A percentile compares a stretch with the other conserved stretches of the same genome.
Evolutionary conservation across 257 asterid genomes (phyloP).

Genomic region (Solanum stenotomum): DNA sequence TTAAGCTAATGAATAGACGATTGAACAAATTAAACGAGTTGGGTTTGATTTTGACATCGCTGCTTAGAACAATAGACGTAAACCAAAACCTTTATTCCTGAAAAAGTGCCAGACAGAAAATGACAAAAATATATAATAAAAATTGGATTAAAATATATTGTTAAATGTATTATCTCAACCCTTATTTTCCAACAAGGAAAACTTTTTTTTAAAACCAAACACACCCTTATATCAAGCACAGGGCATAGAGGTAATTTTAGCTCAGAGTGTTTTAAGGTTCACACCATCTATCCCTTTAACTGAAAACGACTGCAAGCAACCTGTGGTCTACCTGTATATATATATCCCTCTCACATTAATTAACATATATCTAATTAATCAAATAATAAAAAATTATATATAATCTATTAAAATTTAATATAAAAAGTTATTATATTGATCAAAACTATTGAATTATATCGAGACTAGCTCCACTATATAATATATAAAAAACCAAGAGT

Average conservation of each 20-base stretch:
- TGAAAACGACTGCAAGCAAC: slow-evolving; percentile 70
- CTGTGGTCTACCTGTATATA: slow-evolving; percentile 51
- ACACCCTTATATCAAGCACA: background rate
- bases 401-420: too few species aligned
- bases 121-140: background rate
- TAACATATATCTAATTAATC: background rate
- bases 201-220: background rate
- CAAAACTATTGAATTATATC: too few species aligned
- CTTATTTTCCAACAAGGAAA: background rate
- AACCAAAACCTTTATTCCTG: background rate
- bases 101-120: slow-evolving; percentile 7
- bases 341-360: slow-evolving; percentile 3
- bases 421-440: background rate
- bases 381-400: background rate
- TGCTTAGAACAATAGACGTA: background rate
- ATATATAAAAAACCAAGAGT: background rate
- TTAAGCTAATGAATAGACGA: too few species aligned
- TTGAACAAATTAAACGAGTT: background rate
- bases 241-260: background rate
- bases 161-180: background rate
- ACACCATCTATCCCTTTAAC: slow-evolving; percentile 28
- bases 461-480: background rate
- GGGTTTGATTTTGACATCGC: background rate
- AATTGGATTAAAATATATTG: background rate
- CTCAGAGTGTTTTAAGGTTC: slow-evolving; percentile 3